Conservation (phyloP, 2,329 filamentous ascomycete genomes). For the Pestalotiopsis sp. region DNA sequence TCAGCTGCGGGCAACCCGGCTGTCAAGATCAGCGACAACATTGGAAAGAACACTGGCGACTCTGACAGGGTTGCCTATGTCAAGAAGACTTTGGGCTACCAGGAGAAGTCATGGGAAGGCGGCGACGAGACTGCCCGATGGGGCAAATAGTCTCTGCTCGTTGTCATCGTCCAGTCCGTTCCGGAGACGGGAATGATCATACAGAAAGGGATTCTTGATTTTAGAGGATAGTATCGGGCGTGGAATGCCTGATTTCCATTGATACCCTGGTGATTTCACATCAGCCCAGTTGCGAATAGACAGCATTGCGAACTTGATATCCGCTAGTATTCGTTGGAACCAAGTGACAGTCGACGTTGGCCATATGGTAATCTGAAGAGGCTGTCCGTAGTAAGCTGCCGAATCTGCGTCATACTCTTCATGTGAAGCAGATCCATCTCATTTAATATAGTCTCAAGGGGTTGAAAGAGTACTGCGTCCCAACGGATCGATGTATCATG, state of each 20-base stretch:
- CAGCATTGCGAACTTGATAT: neutral
- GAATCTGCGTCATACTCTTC: no score
- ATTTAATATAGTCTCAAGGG: no score
- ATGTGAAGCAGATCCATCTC: no score
- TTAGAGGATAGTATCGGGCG: neutral
- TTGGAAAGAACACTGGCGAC: slow-evolving; percentile 93
- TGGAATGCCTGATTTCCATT: neutral
- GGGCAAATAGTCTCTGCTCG: slow-evolving; percentile 50
- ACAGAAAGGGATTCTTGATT: neutral
- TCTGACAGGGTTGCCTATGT: slow-evolving; percentile 77
- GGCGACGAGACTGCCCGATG: slow-evolving; percentile 85
- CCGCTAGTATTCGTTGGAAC: no score
- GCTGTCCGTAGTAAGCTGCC: no score
- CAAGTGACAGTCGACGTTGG: no score
- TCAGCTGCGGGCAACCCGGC: slow-evolving; percentile 80
- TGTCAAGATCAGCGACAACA: slow-evolving; percentile 91
- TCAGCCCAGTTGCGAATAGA: neutral
- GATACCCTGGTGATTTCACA: neutral
- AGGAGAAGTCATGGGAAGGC: slow-evolving; percentile 80
- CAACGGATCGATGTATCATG: no score
- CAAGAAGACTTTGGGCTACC: slow-evolving; percentile 83
- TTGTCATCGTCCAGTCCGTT: neutral
- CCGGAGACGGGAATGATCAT: neutral
- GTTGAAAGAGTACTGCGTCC: no score
- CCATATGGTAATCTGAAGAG: no score